Evolutionary conservation across 2,329 filamentous ascomycete species (phyloP), one percentile per base, ranked within the genome.

Genomic region (Monosporascus sp.): DNA sequence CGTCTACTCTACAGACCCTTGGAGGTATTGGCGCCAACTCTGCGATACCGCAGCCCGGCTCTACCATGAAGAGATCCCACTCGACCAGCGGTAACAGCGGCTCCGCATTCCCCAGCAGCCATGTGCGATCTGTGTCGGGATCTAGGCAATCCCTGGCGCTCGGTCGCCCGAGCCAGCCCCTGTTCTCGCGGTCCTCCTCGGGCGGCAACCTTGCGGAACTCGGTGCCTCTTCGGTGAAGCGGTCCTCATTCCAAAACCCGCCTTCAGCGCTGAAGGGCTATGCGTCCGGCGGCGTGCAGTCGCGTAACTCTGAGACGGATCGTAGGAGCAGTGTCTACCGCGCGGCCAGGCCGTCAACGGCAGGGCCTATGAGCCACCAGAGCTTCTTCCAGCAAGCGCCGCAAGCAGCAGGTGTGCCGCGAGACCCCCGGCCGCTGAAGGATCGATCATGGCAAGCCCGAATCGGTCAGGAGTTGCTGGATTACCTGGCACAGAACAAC

Each of bases 371-470:
- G 61, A 82, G 78, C 49, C 89, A 94, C 63, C 92, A 97, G 70
- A 96, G 91, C 57, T 97, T 99, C 77, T 99, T 99, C 72, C 88
- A 92, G 62, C 89, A 92, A 58, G 89, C 86, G 22, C 90, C 91
- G 3, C 84, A 87, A 54, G 82, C 88, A 4, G 91, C 91, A 1
- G 90, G 89, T 54, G 87, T 93, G 2, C 90, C 91, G 1, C 82
- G 85, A 56, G 95, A 99, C 66, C 93, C 94, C 1, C 84, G 95
- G 53, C 89, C 92, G 15, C 76, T 97, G 51, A 89, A 87, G 66
- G 91, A 97, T 66, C 80, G 89, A 38, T 80, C 81, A 22, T 96
- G 88, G 62, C 89, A 95, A 67, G 80, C 84, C 31, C 84, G 87
- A 53, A 92, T 99, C 70, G 90, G 88, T 7, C 88, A 94, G 62